These are phyloP conservation scores for Candida tropicalis DNA, from an alignment of 1,139 yeast species.

Conservation along the genomic window DNA sequence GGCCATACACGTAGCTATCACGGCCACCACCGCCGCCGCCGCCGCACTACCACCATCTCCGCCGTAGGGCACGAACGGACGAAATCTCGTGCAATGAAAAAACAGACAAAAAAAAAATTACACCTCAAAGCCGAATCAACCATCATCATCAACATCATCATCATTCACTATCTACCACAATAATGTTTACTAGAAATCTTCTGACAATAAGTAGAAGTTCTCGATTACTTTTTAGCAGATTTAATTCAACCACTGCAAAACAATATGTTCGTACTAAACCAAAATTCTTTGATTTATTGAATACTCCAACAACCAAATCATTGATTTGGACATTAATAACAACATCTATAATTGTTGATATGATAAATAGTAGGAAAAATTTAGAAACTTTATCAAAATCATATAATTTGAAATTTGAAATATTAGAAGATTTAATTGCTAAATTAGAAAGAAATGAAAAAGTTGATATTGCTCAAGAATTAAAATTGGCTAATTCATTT, in stretches of 20 bases:
- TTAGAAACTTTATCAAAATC: conserved; percentile 32
- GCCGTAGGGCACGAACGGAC: no score
- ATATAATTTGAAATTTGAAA: conserved; percentile 33
- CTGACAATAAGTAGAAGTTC: background rate
- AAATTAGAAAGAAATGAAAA: conserved; percentile 34
- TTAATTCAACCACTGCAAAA: conserved; percentile 16
- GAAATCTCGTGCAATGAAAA: no score
- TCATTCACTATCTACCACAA: background rate
- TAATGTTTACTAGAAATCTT: background rate
- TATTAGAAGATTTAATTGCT: conserved; percentile 33
- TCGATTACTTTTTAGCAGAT: conserved; percentile 7
- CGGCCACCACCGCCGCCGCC: no score
- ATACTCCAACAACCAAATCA: conserved; percentile 42
- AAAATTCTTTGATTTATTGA: conserved; percentile 23
- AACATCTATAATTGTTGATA: conserved; percentile 44
- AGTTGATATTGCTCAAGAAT: conserved; percentile 41
- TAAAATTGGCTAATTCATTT: conserved; percentile 39
- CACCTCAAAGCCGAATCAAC: background rate
- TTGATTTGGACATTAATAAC: conserved; percentile 40
- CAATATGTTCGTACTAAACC: conserved; percentile 19
- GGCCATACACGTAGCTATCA: no score
- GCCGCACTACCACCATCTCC: no score
- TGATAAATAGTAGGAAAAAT: conserved; percentile 37
- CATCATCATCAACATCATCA: background rate
- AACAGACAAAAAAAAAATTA: background rate